These are phyloP conservation scores for Limnanthes douglasii DNA, from an alignment of 345 rosid species.

Conservation along the genomic window DNA sequence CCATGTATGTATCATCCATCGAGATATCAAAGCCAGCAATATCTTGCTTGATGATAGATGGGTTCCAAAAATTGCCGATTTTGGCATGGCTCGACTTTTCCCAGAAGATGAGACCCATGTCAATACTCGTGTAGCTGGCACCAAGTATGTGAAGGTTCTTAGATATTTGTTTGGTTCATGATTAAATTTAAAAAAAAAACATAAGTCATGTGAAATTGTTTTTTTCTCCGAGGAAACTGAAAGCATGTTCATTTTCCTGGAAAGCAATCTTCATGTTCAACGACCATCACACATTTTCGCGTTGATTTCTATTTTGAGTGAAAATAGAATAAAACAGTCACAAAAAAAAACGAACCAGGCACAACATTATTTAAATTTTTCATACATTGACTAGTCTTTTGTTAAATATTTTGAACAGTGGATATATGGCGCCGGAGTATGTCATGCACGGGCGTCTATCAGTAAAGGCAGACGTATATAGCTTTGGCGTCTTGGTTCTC, in stretches of 20 bases:
- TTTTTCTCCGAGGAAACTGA: no score
- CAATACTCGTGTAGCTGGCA: slow-evolving; percentile 64
- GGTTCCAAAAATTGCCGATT: slow-evolving; percentile 81
- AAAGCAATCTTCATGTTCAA: no score
- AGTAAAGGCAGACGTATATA: slow-evolving; percentile 58
- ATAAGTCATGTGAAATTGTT: no score
- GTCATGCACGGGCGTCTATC: slow-evolving; percentile 58
- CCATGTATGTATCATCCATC: slow-evolving; percentile 50
- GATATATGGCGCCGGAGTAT: slow-evolving; percentile 88
- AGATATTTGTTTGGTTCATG: no score
- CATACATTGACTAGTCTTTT: no score
- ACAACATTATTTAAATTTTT: no score
- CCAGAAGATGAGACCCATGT: slow-evolving; percentile 58
- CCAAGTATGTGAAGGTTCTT: slow-evolving; percentile 40
- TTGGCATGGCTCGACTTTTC: slow-evolving; percentile 87
- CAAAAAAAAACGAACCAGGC: no score
- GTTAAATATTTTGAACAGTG: no score
- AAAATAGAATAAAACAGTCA: no score
- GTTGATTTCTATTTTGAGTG: no score
- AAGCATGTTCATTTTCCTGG: no score
- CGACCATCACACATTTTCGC: no score
- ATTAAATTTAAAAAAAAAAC: neutral
- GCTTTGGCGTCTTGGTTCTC: slow-evolving; percentile 74
- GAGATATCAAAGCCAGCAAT: slow-evolving; percentile 79
- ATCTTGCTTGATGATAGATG: slow-evolving; percentile 68